Base-by-base conservation (phyloP, 2,329 filamentous ascomycete species). In the Thielaviopsis populi region DNA sequence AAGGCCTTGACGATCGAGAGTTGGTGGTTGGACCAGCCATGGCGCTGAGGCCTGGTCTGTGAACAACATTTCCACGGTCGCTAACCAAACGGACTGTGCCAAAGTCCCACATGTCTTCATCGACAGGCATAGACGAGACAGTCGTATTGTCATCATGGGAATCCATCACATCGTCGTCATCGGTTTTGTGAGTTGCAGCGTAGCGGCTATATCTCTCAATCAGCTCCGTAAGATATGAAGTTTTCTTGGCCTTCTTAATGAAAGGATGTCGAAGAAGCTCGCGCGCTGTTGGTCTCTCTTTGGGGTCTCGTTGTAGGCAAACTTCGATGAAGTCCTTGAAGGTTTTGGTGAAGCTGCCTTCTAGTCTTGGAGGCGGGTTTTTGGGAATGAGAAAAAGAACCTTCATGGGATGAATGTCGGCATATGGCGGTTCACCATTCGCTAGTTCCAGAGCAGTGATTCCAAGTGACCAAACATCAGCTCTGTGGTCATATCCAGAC, bases 401-500 rank as follows among this genome's bases (percentile, higher is more conserved):
- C 73, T 97, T 97, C 92, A 97, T 97, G 37, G 92, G 92, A 74
- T 97, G 92, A 59, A 96, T 96, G 70, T 96, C 91, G 65, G 91
- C 89, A 71, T 96, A 96, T 0, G 92, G 92, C 27, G 92, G 92
- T 72, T 96, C 91, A 68, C 92, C 91, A 67, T 89, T 88, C 63
- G 92, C 92, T 68, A 97, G 75, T 73, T 96, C 92, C 50, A 97
- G 82, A 1, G 92, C 91, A 0, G 92, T 96, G 72, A 96, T 96
- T 46, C 92, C 92, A 19, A 96, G 78, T 1, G 92, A 96, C 92
- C 92, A 97, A 65, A 97, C 96, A 72, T 97, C 92, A 54, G 92
- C 92, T 76, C 96, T 96, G 76, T 95, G 90, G 74, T 96, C 92
- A 77, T 97, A 96, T 59, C 92, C 92, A 65, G 91, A 95, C 74